Percentiles rank a stretch among this genome's conserved stretches.
phyloP scores from a whole-genome alignment of 495 filamentous ascomycete species.

The Aspergillus carlsbadensis region DNA sequence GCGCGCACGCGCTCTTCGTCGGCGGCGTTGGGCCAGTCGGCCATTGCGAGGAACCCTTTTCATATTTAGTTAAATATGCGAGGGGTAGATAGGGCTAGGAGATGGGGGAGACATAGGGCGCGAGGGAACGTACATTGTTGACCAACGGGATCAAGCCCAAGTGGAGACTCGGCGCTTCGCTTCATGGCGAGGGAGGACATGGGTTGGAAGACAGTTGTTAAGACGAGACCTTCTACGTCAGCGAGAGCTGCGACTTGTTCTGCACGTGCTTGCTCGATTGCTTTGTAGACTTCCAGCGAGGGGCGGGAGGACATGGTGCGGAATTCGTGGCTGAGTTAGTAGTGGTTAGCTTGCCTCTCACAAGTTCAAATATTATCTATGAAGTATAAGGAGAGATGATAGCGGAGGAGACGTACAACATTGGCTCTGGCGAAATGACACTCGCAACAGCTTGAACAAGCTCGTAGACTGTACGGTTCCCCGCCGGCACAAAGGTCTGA shows the following conservation, averaged over 20 bases:
- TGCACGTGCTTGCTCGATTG: constrained; percentile 21
- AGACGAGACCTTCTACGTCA: neutral
- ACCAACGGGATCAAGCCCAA: constrained; percentile 1
- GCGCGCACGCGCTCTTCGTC: constrained; percentile 30
- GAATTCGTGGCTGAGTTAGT: constrained; percentile 7
- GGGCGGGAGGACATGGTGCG: constrained; percentile 32
- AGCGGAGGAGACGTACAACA: neutral
- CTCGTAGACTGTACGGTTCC: constrained; percentile 42
- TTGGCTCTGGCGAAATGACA: constrained; percentile 5
- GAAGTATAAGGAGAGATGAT: neutral
- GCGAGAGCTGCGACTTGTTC: neutral
- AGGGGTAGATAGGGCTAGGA: neutral
- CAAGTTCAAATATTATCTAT: too few species aligned
- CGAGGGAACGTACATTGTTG: constrained; percentile 5
- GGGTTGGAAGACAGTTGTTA: constrained; percentile 11
- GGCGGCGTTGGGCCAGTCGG: constrained; percentile 26
- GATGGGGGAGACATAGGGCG: too few species aligned
- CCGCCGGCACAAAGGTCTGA: constrained; percentile 26
- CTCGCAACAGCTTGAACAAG: constrained; percentile 40
- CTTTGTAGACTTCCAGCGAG: constrained; percentile 39
- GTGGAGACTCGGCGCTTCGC: neutral
- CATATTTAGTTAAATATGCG: neutral
- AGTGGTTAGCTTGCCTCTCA: constrained; percentile 13
- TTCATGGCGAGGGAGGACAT: constrained; percentile 10
- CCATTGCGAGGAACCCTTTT: constrained; percentile 2